These are phyloP conservation scores for Ceratocystis diversiconidia DNA, from an alignment of 2,329 filamentous ascomycete species.

Conservation along the genomic window DNA sequence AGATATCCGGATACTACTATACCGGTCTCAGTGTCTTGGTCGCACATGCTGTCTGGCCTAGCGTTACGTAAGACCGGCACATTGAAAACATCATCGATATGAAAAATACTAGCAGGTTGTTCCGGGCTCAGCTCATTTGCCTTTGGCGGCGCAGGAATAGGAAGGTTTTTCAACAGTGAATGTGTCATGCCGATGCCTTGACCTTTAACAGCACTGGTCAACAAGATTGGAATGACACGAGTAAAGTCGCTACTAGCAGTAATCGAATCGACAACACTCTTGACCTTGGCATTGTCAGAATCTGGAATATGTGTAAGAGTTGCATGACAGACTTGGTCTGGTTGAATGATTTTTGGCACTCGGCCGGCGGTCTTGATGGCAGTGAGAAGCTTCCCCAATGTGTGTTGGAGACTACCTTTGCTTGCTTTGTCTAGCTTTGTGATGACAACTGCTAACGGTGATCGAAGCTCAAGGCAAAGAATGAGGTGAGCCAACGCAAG, in stretches of 20 bases:
- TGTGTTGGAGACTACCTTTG: conserved; percentile 53
- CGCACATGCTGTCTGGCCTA: conserved; percentile 22
- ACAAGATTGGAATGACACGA: conserved; percentile 60
- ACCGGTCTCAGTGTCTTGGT: conserved; percentile 35
- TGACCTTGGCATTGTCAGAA: conserved; percentile 44
- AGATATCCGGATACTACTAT: conserved; percentile 76
- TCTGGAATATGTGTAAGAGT: conserved; percentile 44
- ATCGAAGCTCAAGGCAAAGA: conserved; percentile 64
- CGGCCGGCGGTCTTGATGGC: conserved; percentile 62
- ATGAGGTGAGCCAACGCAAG: conserved; percentile 68
- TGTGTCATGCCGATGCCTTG: conserved; percentile 70
- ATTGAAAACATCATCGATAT: conserved; percentile 81
- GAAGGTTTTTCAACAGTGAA: conserved; percentile 62
- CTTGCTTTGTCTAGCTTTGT: conserved; percentile 85
- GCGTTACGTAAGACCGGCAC: conserved; percentile 46
- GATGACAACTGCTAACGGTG: conserved; percentile 68
- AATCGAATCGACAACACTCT: conserved; percentile 39
- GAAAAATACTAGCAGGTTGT: conserved; percentile 55
- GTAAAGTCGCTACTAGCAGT: conserved; percentile 27
- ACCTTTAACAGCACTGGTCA: conserved; percentile 78
- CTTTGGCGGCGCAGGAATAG: conserved; percentile 46
- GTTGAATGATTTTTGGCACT: conserved; percentile 57
- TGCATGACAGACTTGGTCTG: conserved; percentile 33
- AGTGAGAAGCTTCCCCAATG: conserved; percentile 59
- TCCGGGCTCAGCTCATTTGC: conserved; percentile 44